phyloP scores from a whole-genome alignment of 2,329 filamentous ascomycete species.

The Xylaria sp. region DNA sequence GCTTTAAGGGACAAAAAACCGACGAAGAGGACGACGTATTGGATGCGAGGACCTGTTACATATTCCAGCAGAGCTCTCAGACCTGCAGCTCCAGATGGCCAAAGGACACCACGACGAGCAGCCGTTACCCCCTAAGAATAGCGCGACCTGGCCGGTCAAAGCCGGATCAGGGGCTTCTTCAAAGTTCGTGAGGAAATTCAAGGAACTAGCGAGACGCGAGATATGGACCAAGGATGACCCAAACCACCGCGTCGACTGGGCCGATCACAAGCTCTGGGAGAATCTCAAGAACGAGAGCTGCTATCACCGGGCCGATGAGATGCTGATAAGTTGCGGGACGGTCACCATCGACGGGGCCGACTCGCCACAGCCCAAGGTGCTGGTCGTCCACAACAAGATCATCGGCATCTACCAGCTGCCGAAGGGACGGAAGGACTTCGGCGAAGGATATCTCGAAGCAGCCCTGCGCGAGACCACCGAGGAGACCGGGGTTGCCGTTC shows the following conservation, averaged over 20 bases:
- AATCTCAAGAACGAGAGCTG: constrained; percentile 33
- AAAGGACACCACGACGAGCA: constrained; percentile 24
- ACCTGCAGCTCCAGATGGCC: constrained; percentile 21
- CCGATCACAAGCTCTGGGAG: constrained; percentile 33
- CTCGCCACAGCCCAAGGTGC: constrained; percentile 36
- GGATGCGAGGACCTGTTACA: neutral
- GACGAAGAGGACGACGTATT: neutral
- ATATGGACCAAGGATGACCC: constrained; percentile 29
- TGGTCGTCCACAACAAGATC: constrained; percentile 47
- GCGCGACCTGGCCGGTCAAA: constrained; percentile 11
- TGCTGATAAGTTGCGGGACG: constrained; percentile 51
- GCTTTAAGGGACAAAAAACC: neutral
- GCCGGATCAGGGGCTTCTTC: constrained; percentile 11
- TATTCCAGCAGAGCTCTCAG: neutral
- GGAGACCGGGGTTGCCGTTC: constrained; percentile 49
- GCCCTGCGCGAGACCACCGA: constrained; percentile 52
- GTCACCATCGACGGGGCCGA: constrained; percentile 45
- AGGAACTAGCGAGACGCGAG: constrained; percentile 25
- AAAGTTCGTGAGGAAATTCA: constrained; percentile 25
- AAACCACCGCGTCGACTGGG: constrained; percentile 31
- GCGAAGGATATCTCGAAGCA: constrained; percentile 45
- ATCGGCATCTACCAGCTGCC: constrained; percentile 50
- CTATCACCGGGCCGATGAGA: constrained; percentile 46
- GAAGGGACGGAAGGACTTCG: constrained; percentile 53
- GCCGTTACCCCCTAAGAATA: constrained; percentile 18